A percentile compares a stretch with the other conserved stretches of the same genome.
These are phyloP conservation scores for Apophysomyces sp. DNA, from an alignment of 371 early-diverging fungal genomes.

Conservation along the genomic window DNA sequence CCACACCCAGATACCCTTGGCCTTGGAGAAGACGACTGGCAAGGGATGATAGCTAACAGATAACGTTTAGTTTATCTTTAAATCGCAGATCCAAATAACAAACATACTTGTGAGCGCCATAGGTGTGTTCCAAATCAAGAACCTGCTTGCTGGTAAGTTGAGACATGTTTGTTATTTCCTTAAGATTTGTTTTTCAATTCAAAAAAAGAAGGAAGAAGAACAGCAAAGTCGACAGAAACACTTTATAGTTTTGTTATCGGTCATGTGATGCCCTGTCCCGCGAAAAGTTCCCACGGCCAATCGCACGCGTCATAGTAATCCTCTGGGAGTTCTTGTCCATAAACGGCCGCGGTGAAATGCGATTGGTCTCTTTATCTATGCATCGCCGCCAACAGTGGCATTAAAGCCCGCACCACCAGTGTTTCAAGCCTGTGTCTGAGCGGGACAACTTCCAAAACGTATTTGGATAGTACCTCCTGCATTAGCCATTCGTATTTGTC, in stretches of 20 bases:
- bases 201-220: neutral
- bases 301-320: neutral
- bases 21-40: conserved; percentile 91
- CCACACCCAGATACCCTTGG: conserved; percentile 90
- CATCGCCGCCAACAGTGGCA: neutral
- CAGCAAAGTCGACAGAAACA: neutral
- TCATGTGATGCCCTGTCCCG: neutral
- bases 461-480: neutral
- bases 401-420: neutral
- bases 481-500: neutral
- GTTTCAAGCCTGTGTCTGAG: neutral
- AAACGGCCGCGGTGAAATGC: neutral
- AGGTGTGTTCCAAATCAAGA: conserved; percentile 5
- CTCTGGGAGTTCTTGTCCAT: neutral
- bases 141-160: conserved; percentile 7
- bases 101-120: conserved; percentile 12
- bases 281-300: neutral
- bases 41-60: conserved; percentile 91
- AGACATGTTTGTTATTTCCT: conserved; percentile 2
- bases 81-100: neutral
- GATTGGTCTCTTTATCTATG: neutral
- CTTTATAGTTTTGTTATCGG: neutral
- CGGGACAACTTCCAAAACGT: neutral
- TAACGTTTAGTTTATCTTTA: neutral
- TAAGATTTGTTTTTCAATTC: neutral